Evolutionary conservation across 768 basidiomycete species (phyloP).

Genomic region (Lanmaoa pseudosensibilis): DNA sequence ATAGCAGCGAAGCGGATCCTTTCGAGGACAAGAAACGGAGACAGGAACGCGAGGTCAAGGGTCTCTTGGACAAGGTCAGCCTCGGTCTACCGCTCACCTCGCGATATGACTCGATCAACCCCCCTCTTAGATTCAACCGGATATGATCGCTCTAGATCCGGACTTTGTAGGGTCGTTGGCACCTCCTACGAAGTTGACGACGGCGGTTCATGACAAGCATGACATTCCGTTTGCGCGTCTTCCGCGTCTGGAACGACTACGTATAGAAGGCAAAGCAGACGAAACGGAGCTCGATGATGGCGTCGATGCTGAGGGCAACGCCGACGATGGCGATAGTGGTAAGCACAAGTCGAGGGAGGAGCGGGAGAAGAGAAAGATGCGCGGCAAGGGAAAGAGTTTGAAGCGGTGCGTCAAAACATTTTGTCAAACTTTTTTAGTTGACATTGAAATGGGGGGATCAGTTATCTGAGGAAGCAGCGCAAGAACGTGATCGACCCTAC

Average conservation of each 20-base stretch:
- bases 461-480: conserved; percentile 83
- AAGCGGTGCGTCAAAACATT: conserved; percentile 52
- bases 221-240: conserved; percentile 68
- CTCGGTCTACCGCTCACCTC: too few relatives aligned
- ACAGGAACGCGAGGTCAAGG: conserved; percentile 88
- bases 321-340: conserved; percentile 31
- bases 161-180: conserved; percentile 73
- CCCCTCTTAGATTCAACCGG: conserved; percentile 72
- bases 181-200: conserved; percentile 59
- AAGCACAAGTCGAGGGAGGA: conserved; percentile 24
- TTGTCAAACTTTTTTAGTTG: neutral
- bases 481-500: conserved; percentile 93
- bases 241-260: conserved; percentile 63
- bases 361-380: conserved; percentile 75
- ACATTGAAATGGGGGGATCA: conserved; percentile 16
- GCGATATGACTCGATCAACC: neutral
- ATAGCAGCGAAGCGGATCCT: conserved; percentile 90
- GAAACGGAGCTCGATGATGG: conserved; percentile 50
- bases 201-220: conserved; percentile 42
- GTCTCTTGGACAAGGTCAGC: conserved; percentile 81
- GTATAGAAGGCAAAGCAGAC: conserved; percentile 72
- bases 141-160: conserved; percentile 84
- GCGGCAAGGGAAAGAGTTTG: conserved; percentile 83
- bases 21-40: conserved; percentile 82
- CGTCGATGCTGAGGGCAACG: conserved; percentile 37